Conservation (phyloP, 2,329 filamentous ascomycete genomes). For the Diaporthe amygdali region DNA sequence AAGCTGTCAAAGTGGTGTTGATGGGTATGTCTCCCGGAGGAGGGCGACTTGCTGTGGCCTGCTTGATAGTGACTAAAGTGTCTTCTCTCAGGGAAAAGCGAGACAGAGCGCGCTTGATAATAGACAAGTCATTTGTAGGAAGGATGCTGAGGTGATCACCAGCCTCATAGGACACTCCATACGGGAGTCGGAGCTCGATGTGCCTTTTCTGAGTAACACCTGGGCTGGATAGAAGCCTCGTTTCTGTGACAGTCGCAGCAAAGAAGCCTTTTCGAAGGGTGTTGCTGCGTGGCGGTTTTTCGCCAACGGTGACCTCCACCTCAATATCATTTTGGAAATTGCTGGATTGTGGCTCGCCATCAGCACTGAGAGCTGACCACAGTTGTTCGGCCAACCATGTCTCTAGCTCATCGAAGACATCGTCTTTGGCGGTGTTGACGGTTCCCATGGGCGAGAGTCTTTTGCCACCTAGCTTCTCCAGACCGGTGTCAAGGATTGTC, state of each 20-base stretch:
- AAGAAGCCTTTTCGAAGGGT: not conserved
- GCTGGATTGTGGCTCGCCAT: not conserved
- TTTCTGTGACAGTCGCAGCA: not conserved
- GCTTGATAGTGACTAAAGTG: slow-evolving; percentile 65
- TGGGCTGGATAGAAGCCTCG: not conserved
- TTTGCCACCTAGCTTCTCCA: not conserved
- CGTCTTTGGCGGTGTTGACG: slow-evolving; percentile 37
- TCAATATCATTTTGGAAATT: not conserved
- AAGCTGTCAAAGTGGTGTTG: slow-evolving; percentile 47
- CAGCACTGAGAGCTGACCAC: slow-evolving; percentile 51
- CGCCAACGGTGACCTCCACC: not conserved
- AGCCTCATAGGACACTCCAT: slow-evolving; percentile 67
- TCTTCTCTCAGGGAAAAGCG: slow-evolving; percentile 74
- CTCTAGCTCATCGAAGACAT: slow-evolving; percentile 73
- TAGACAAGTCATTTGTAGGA: slow-evolving; percentile 70
- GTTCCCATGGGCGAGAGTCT: not conserved
- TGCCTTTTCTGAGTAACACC: slow-evolving; percentile 56
- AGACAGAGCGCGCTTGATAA: slow-evolving; percentile 67
- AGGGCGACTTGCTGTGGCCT: slow-evolving; percentile 54
- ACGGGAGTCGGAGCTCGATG: slow-evolving; percentile 71
- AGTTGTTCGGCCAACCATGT: slow-evolving; percentile 66
- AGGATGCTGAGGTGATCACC: slow-evolving; percentile 80
- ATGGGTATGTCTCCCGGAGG: slow-evolving; percentile 57
- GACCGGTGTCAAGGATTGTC: slow-evolving; percentile 60
- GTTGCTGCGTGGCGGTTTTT: not conserved